These are phyloP conservation scores for Thinopyrum elongatum DNA, from an alignment of 176 grass and related monocot species.

Conservation along the genomic window DNA sequence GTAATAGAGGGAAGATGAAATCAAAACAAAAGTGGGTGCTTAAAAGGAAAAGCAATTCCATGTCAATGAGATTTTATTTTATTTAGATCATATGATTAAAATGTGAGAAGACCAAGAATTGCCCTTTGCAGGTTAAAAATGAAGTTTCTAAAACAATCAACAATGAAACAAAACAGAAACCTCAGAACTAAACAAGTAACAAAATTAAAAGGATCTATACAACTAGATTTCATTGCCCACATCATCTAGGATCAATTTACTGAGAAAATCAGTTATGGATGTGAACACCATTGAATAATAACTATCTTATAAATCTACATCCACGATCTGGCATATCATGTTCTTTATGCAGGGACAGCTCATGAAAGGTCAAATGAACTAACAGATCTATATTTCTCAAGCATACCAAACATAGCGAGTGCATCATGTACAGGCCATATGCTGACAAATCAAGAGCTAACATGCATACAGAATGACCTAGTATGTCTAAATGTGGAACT, in stretches of 20 bases:
- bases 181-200: neutral
- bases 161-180: neutral
- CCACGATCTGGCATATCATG: neutral
- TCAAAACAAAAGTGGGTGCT: neutral
- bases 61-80: neutral
- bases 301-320: neutral
- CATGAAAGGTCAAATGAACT: neutral
- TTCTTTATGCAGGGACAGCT: conserved; percentile 12
- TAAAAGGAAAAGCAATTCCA: neutral
- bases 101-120: conserved; percentile 3
- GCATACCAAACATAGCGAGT: conserved; percentile 10
- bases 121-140: neutral
- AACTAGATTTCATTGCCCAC: neutral
- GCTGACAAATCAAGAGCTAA: conserved; percentile 23
- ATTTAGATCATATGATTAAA: neutral
- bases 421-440: neutral
- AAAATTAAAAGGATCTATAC: neutral
- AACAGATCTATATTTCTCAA: conserved; percentile 15
- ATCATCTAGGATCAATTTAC: neutral
- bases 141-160: neutral
- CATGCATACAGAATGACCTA: neutral
- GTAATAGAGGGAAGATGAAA: conserved; percentile 2
- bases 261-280: neutral
- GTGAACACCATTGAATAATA: conserved; percentile 2
- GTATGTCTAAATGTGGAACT: neutral